Evolutionary conservation across 2,329 filamentous ascomycete species (phyloP).

Genomic region (Verticillium longisporum): DNA sequence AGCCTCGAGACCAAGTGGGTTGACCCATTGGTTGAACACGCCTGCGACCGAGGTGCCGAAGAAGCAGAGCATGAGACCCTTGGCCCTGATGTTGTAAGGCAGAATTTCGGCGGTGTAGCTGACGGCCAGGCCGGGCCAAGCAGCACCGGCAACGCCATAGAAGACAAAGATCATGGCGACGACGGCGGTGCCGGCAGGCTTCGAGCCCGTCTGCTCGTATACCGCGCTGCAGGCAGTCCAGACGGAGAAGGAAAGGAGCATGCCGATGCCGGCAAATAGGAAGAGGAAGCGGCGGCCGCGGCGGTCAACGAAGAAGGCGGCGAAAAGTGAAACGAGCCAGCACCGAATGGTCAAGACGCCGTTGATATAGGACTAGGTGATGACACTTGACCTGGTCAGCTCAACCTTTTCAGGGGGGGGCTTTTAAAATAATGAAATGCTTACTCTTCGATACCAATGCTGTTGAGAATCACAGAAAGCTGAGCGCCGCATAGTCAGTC

Average conservation of each 20-base stretch:
- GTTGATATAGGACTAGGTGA: constrained; percentile 3
- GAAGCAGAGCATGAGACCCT: constrained; percentile 52
- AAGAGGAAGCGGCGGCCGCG: constrained; percentile 51
- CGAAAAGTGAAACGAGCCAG: constrained; percentile 42
- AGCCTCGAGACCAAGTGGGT: constrained; percentile 45
- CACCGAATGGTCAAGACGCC: constrained; percentile 45
- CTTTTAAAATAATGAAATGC: constrained; percentile 36
- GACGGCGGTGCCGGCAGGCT: constrained; percentile 32
- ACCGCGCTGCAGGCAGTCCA: constrained; percentile 41
- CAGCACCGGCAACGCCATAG: constrained; percentile 42
- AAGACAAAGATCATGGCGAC: constrained; percentile 34
- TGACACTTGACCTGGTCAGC: not conserved
- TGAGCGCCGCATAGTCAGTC: not conserved
- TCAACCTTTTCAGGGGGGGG: constrained; percentile 26
- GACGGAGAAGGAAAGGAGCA: constrained; percentile 42
- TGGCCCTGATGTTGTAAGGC: constrained; percentile 40
- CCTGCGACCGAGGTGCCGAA: constrained; percentile 47
- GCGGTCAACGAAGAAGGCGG: constrained; percentile 47
- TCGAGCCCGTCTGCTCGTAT: constrained; percentile 30
- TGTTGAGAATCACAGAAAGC: not conserved
- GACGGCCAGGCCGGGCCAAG: constrained; percentile 50
- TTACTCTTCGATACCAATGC: constrained; percentile 43
- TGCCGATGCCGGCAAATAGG: constrained; percentile 34
- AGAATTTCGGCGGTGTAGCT: constrained; percentile 46
- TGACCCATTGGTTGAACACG: constrained; percentile 46